These are phyloP conservation scores for Colletotrichum plurivorum DNA, from an alignment of 2,329 filamentous ascomycete species.

Conservation along the genomic window DNA sequence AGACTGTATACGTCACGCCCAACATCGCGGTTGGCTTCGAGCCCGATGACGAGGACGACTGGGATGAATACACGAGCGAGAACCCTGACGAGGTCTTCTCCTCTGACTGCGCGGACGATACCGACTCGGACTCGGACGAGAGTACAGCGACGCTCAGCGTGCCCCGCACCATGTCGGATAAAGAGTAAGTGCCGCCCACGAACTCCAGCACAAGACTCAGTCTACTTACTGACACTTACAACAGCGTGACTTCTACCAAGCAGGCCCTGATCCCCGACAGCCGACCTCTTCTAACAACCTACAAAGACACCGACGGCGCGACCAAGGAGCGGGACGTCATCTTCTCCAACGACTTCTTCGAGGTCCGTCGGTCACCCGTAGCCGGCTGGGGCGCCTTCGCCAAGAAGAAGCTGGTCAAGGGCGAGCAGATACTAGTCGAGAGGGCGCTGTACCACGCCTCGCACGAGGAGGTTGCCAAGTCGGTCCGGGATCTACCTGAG, in stretches of 20 bases:
- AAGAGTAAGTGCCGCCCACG: too few relatives aligned
- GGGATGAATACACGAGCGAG: not conserved
- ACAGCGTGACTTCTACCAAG: not conserved
- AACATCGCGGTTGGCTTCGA: not conserved
- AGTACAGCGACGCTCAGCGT: not conserved
- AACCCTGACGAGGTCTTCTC: not conserved
- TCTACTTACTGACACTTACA: too few relatives aligned
- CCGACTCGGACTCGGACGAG: not conserved
- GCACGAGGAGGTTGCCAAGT: not conserved
- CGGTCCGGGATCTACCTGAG: conserved; percentile 46
- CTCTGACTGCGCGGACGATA: not conserved
- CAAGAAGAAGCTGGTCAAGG: conserved; percentile 50
- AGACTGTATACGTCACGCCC: not conserved
- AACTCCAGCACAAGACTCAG: too few relatives aligned
- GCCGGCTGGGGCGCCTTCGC: conserved; percentile 66
- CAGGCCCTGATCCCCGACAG: not conserved
- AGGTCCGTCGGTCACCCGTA: conserved; percentile 55
- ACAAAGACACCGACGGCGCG: not conserved
- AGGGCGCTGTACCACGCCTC: conserved; percentile 55
- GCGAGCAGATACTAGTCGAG: conserved; percentile 62
- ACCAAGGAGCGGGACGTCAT: not conserved
- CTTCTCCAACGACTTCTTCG: conserved; percentile 58
- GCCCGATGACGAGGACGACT: not conserved
- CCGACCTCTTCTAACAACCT: not conserved
- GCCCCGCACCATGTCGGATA: too few relatives aligned